Conservation (phyloP, 306 rosid genomes). For the Chamaecrista fasciculata region DNA sequence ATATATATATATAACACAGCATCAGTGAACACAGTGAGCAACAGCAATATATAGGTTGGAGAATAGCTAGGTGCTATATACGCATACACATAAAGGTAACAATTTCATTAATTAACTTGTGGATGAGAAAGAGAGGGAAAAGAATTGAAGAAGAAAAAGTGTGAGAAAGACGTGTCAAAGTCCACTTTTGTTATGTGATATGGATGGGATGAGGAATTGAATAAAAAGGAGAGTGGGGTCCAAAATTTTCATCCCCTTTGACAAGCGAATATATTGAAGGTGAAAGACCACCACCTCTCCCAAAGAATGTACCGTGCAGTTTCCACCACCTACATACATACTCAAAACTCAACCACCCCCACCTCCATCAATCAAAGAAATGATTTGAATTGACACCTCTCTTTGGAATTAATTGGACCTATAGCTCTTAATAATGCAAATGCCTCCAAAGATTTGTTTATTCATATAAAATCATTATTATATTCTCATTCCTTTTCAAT, state of each 20-base stretch:
- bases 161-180: slow-evolving; percentile 34
- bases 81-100: background rate
- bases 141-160: slow-evolving; percentile 13
- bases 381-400: slow-evolving; percentile 18
- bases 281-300: slow-evolving; percentile 34
- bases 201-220: slow-evolving; percentile 31
- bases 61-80: slow-evolving; percentile 8
- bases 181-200: slow-evolving; percentile 32
- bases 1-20: too few relatives aligned
- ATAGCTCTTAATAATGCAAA: background rate
- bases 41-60: background rate
- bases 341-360: slow-evolving; percentile 33
- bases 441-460: background rate
- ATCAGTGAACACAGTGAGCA: slow-evolving; percentile 12
- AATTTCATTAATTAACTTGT: slow-evolving; percentile 20
- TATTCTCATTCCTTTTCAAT: slow-evolving; percentile 1
- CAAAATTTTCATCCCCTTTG: slow-evolving; percentile 35
- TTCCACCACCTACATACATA: slow-evolving; percentile 23
- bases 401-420: slow-evolving; percentile 5
- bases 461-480: too few relatives aligned
- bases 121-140: slow-evolving; percentile 7
- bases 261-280: slow-evolving; percentile 49
- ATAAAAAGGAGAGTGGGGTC: slow-evolving; percentile 30
- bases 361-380: slow-evolving; percentile 23
- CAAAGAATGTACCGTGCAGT: slow-evolving; percentile 26